phyloP scores from a whole-genome alignment of 768 basidiomycete species.

The Pulveroboletus sp. region DNA sequence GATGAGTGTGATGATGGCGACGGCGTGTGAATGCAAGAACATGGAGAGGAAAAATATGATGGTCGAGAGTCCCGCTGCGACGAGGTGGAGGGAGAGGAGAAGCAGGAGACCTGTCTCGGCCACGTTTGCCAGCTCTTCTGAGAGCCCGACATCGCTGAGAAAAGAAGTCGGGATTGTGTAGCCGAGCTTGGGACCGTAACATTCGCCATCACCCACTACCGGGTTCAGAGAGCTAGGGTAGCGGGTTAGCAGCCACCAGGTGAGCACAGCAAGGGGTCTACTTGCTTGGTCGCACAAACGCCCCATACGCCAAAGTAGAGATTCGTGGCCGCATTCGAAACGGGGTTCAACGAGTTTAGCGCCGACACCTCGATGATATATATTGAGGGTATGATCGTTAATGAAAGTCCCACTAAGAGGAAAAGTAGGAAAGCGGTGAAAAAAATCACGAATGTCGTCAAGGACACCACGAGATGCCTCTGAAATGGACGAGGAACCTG shows the following conservation, averaged over 20 bases:
- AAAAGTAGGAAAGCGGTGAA: constrained; percentile 65
- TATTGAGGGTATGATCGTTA: constrained; percentile 68
- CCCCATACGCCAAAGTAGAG: constrained; percentile 83
- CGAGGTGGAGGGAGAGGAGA: constrained; percentile 66
- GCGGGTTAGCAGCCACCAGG: background rate
- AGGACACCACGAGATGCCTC: constrained; percentile 45
- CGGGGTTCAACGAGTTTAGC: constrained; percentile 28
- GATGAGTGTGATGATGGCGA: constrained; percentile 58
- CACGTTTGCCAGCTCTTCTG: constrained; percentile 39
- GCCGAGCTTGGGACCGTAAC: constrained; percentile 63
- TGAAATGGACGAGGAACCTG: constrained; percentile 36
- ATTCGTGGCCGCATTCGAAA: constrained; percentile 52
- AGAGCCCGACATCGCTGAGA: constrained; percentile 41
- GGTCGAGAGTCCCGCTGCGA: constrained; percentile 57
- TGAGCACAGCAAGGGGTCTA: background rate
- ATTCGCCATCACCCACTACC: constrained; percentile 33
- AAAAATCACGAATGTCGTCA: constrained; percentile 47
- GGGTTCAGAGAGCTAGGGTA: constrained; percentile 9
- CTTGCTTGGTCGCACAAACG: constrained; percentile 59
- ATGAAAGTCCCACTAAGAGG: constrained; percentile 69
- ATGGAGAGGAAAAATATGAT: constrained; percentile 49
- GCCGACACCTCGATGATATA: constrained; percentile 52
- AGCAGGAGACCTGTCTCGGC: constrained; percentile 48
- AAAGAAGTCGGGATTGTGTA: constrained; percentile 56
- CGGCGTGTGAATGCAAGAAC: constrained; percentile 53